phyloP scores from a whole-genome alignment of 2,329 filamentous ascomycete species.

The Sporothrix curviconia region DNA sequence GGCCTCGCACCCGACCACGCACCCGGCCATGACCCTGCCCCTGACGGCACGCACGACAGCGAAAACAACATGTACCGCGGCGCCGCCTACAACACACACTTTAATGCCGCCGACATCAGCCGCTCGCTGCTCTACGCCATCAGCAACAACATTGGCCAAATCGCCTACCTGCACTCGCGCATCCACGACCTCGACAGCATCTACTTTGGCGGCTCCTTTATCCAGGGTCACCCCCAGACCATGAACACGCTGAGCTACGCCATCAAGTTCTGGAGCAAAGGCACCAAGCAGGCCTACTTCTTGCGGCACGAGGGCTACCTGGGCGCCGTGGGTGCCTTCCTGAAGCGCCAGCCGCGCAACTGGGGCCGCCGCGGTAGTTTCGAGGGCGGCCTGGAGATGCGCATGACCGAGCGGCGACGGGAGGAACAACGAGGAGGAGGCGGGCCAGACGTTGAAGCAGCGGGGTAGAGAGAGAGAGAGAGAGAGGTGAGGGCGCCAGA shows the following conservation, averaged over 20 bases:
- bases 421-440: neutral
- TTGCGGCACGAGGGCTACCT: constrained; percentile 92
- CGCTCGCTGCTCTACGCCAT: constrained; percentile 89
- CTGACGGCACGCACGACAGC: neutral
- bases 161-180: constrained; percentile 93
- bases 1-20: neutral
- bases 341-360: constrained; percentile 82
- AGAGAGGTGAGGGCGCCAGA: neutral
- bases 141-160: constrained; percentile 96
- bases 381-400: constrained; percentile 39
- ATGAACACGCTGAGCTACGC: constrained; percentile 97
- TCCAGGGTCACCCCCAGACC: constrained; percentile 90
- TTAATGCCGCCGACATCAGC: constrained; percentile 78
- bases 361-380: constrained; percentile 83
- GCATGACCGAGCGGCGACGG: constrained; percentile 11
- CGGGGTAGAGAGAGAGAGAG: neutral
- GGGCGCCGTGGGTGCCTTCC: constrained; percentile 85
- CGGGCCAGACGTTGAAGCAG: neutral
- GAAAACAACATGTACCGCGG: constrained; percentile 12
- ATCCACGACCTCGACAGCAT: constrained; percentile 88
- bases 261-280: constrained; percentile 93
- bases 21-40: neutral
- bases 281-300: constrained; percentile 91
- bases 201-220: constrained; percentile 96
- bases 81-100: constrained; percentile 41